Evolutionary conservation across 2,329 filamentous ascomycete species (phyloP).

Genomic region (Pyrenochaeta sp.): DNA sequence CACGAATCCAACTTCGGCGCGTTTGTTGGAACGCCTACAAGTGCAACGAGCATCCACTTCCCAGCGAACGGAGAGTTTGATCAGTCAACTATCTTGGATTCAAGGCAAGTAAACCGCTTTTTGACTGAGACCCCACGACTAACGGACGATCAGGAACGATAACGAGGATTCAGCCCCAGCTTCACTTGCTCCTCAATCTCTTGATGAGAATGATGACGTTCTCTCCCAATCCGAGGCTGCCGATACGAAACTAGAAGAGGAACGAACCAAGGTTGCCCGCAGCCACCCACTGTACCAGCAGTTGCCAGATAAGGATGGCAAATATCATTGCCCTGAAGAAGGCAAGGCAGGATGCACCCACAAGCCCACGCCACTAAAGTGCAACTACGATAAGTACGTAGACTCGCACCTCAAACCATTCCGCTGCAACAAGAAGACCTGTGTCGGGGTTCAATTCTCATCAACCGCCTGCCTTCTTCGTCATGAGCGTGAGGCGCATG

Average conservation of each 20-base stretch:
- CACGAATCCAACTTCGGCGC: conserved; percentile 34
- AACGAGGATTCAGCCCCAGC: conserved; percentile 36
- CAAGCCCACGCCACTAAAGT: conserved; percentile 95
- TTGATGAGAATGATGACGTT: conserved; percentile 40
- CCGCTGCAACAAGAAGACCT: conserved; percentile 85
- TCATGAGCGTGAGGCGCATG: conserved; percentile 94
- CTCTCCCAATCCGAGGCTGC: conserved; percentile 38
- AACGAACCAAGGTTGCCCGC: conserved; percentile 51
- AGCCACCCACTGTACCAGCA: conserved; percentile 76
- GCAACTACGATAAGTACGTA: conserved; percentile 98
- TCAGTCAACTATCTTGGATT: conserved; percentile 25
- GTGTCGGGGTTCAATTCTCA: conserved; percentile 88
- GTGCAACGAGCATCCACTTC: conserved; percentile 37
- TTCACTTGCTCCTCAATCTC: conserved; percentile 33
- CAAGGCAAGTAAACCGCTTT: conserved; percentile 24
- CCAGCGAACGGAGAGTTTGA: conserved; percentile 32
- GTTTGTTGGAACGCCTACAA: conserved; percentile 44
- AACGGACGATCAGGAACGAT: conserved; percentile 27
- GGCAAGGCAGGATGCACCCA: conserved; percentile 80
- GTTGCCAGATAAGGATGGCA: conserved; percentile 72
- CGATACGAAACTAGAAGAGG: conserved; percentile 47
- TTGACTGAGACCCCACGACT: background rate
- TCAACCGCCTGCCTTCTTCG: conserved; percentile 94
- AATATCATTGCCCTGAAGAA: conserved; percentile 93
- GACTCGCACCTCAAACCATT: conserved; percentile 98